Conservation (phyloP, 345 rosid species). For the Salix suchowensis region DNA sequence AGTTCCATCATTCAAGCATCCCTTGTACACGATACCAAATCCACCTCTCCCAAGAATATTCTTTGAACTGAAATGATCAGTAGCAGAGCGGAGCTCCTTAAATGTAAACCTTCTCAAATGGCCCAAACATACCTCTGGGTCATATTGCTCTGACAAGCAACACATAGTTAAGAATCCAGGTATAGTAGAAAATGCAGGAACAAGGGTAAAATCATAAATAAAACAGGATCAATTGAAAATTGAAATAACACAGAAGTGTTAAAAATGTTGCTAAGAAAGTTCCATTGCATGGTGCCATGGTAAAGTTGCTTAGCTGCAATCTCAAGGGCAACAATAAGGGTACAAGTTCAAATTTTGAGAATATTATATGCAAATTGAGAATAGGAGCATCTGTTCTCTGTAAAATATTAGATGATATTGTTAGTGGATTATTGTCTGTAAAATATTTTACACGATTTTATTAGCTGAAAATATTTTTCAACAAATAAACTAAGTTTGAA, state of each 20-base stretch:
- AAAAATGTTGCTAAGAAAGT: not conserved
- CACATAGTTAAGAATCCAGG: conserved; percentile 7
- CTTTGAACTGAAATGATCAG: conserved; percentile 77
- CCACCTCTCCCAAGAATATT: conserved; percentile 93
- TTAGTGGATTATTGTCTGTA: no score
- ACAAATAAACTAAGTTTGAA: no score
- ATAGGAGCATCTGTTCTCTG: no score
- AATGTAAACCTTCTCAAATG: conserved; percentile 80
- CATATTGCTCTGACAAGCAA: conserved; percentile 71
- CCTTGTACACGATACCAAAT: conserved; percentile 92
- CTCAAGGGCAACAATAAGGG: not conserved
- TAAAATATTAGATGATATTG: no score
- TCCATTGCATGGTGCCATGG: not conserved
- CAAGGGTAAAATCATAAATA: not conserved
- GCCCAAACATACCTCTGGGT: conserved; percentile 81
- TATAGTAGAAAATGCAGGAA: not conserved
- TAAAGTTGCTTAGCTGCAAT: not conserved
- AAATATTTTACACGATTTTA: not conserved
- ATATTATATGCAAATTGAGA: not conserved
- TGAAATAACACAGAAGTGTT: not conserved
- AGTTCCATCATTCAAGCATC: conserved; percentile 64
- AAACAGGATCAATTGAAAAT: not conserved
- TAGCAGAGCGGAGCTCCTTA: conserved; percentile 88
- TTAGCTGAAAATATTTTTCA: no score
- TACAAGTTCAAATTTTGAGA: not conserved